Evolutionary conservation across 2,329 filamentous ascomycete genomes (phyloP), one percentile per base, ranked within the genome.

Genomic region (Colletotrichum camelliae): DNA sequence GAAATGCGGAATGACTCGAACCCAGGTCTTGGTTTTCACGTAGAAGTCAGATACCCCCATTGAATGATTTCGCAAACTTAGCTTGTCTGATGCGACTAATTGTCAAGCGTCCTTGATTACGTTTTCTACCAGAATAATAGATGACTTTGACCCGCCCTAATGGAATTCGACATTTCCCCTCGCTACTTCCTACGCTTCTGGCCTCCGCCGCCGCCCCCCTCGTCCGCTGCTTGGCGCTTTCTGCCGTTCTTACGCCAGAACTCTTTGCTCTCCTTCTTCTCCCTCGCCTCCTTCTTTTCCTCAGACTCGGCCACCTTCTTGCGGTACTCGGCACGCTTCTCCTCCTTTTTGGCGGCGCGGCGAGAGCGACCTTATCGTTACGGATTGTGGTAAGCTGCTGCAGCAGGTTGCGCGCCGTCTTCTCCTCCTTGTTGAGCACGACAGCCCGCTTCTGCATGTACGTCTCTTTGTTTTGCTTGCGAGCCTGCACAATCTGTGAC

Each of bases 361-460:
- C 97, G 97, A 79, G 94, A 79, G 94, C 95, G 4, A 94, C 91
- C 84, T 97, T 97, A 82, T 98, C 97, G 81, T 97, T 98, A 79
- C 96, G 89, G 81, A 99, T 88, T 18, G 96, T 96, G 82, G 95
- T 94, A 68, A 99, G 91, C 89, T 98, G 97, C 87, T 98, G 94
- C 92, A 99, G 94, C 78, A 99, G 88, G 80, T 96, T 93, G 37
- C 97, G 90, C 6, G 96, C 96, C 84, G 94, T 94, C 89, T 94
- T 95, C 90, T 99, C 97, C 84, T 98, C 96, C 31, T 93, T 93
- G 15, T 93, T 90, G 18, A 95, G 86, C 29, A 98, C 92, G n/a
- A 98, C 95, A 16, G 96, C 97, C 12, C 97, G 94, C 88, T 98
- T 98, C 88, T 98, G 95, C 89, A 98, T 89, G 84, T 99, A 99